phyloP scores from a whole-genome alignment of 192 early-diverging fungal species.

The Umbelopsis ramanniana region DNA sequence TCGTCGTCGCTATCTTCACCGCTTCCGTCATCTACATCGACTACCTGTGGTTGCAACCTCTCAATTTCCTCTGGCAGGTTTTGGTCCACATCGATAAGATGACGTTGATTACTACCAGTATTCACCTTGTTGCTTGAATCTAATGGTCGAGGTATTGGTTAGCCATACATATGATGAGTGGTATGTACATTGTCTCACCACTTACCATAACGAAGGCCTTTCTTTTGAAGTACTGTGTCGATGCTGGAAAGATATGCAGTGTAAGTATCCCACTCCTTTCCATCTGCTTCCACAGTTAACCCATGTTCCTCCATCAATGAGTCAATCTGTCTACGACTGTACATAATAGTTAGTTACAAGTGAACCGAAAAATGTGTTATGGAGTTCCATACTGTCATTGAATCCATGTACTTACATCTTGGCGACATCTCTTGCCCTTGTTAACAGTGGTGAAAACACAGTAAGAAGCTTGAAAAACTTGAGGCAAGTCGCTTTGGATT shows the following conservation, averaged over 20 bases:
- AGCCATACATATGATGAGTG: background rate
- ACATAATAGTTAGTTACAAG: background rate
- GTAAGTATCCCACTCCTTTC: constrained; percentile 49
- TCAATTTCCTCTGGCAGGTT: constrained; percentile 1
- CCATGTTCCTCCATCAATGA: constrained; percentile 27
- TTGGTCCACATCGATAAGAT: background rate
- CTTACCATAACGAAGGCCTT: constrained; percentile 41
- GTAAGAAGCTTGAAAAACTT: constrained; percentile 55
- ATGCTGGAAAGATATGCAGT: constrained; percentile 46
- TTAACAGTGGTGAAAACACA: constrained; percentile 41
- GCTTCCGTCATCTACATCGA: background rate
- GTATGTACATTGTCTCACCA: background rate
- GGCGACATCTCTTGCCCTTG: constrained; percentile 36
- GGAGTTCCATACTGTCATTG: background rate
- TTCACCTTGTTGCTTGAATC: background rate
- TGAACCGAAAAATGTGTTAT: background rate
- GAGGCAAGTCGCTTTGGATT: constrained; percentile 29
- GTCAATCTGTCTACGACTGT: constrained; percentile 48
- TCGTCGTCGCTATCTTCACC: constrained; percentile 8
- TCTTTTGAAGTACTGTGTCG: constrained; percentile 45
- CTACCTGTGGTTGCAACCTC: background rate
- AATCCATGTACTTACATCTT: constrained; percentile 43
- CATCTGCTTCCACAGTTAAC: constrained; percentile 25
- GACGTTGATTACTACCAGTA: background rate
- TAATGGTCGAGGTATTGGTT: background rate